Evolutionary conservation across 345 rosid genomes (phyloP).

Genomic region (Eucalyptus camaldulensis): DNA sequence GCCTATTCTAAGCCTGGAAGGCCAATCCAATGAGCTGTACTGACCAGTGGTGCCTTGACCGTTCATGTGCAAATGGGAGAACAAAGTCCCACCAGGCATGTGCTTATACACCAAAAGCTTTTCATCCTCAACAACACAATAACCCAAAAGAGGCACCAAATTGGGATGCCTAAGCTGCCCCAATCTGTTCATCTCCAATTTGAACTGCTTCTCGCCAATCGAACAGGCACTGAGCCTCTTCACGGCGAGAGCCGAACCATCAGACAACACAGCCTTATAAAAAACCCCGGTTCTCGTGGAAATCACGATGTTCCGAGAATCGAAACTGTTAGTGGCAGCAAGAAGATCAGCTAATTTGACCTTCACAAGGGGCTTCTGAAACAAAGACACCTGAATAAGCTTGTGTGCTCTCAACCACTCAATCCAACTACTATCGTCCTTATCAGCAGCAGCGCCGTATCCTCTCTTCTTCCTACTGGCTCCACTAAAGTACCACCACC

Average conservation of each 20-base stretch:
- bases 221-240: constrained; percentile 36
- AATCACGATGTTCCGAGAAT: constrained; percentile 10
- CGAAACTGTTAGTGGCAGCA: constrained; percentile 30
- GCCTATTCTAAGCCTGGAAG: constrained; percentile 28
- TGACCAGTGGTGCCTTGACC: not conserved
- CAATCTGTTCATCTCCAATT: constrained; percentile 38
- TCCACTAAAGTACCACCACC: constrained; percentile 42
- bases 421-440: constrained; percentile 37
- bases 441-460: constrained; percentile 17
- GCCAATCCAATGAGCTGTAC: constrained; percentile 32
- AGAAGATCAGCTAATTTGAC: constrained; percentile 34
- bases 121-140: constrained; percentile 42
- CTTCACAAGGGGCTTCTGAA: constrained; percentile 49
- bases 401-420: constrained; percentile 34
- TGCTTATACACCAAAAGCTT: constrained; percentile 17
- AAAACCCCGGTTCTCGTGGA: constrained; percentile 41
- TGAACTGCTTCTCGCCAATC: constrained; percentile 38
- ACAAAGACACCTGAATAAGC: constrained; percentile 50
- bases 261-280: constrained; percentile 33
- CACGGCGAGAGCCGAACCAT: constrained; percentile 45
- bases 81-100: constrained; percentile 42
- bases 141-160: constrained; percentile 55
- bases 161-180: constrained; percentile 56
- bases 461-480: constrained; percentile 18
- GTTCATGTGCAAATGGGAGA: constrained; percentile 17